A percentile compares a stretch with the other conserved stretches of the same genome.
These are phyloP conservation scores for Nothophytophthora sp. DNA, from an alignment of 352 stramenopile genomes.

Conservation along the genomic window DNA sequence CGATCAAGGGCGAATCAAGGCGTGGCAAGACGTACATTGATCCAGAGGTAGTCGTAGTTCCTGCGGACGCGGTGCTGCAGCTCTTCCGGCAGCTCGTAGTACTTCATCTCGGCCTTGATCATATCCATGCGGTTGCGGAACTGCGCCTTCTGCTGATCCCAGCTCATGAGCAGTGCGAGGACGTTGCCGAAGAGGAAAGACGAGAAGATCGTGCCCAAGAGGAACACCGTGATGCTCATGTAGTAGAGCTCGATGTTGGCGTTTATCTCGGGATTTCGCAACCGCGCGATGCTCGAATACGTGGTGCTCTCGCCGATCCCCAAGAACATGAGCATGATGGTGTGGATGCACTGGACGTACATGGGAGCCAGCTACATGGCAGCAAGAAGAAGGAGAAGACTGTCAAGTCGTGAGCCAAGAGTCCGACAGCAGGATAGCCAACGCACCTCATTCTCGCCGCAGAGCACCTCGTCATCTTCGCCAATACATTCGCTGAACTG, in stretches of 20 bases:
- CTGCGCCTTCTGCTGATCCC: conserved; percentile 70
- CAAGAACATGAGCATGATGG: conserved; percentile 81
- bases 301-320: conserved; percentile 67
- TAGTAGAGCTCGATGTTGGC: conserved; percentile 31
- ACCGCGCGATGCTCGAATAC: conserved; percentile 55
- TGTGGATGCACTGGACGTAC: conserved; percentile 78
- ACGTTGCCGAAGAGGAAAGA: conserved; percentile 59
- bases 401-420: too few relatives aligned
- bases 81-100: conserved; percentile 79
- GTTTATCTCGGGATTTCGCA: conserved; percentile 40
- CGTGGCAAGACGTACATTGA: conserved; percentile 51
- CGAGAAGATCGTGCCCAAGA: conserved; percentile 45
- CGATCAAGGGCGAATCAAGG: background rate
- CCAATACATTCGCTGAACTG: conserved; percentile 68
- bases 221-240: conserved; percentile 45
- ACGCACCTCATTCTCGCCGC: conserved; percentile 40
- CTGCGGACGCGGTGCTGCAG: conserved; percentile 69
- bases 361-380: conserved; percentile 46
- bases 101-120: conserved; percentile 69
- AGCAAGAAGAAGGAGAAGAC: background rate
- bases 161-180: conserved; percentile 74
- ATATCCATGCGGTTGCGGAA: conserved; percentile 80
- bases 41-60: conserved; percentile 77
- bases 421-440: too few relatives aligned
- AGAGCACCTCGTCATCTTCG: conserved; percentile 25